A percentile compares a stretch with the other conserved stretches of the same genome.
These are phyloP conservation scores for Dioscorea dumetorum DNA, from an alignment of 106 monocot genomes.

Conservation along the genomic window DNA sequence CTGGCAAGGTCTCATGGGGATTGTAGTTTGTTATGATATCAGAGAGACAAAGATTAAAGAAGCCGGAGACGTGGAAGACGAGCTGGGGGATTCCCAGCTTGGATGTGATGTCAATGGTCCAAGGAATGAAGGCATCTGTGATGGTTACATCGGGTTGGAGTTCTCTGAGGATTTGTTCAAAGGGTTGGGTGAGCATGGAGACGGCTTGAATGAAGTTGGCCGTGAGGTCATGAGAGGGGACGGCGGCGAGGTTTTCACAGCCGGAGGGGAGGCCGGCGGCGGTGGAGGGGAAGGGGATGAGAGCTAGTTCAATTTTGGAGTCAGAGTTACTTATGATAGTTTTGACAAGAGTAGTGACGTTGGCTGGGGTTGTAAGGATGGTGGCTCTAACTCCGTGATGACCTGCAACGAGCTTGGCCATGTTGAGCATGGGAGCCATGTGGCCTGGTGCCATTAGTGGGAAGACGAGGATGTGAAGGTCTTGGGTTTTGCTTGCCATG, in stretches of 20 bases:
- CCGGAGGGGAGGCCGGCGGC: neutral
- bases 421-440: neutral
- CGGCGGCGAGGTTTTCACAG: neutral
- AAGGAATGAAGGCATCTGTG: neutral
- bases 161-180: neutral
- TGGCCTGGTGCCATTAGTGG: neutral
- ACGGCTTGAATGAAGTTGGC: neutral
- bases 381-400: neutral
- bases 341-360: neutral
- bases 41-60: neutral
- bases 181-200: neutral
- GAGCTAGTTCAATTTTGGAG: neutral
- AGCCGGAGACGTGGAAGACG: constrained; percentile 8
- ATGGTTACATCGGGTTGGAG: constrained; percentile 2
- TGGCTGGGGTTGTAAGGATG: constrained; percentile 1
- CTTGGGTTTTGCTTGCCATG: neutral
- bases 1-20: neutral
- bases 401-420: neutral
- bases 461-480: constrained; percentile 1
- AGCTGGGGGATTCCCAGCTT: constrained; percentile 1
- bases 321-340: neutral
- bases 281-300: neutral
- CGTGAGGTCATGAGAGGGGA: neutral
- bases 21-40: neutral
- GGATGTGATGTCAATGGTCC: neutral